Evolutionary conservation across 495 filamentous ascomycete species (phyloP), one percentile per base, ranked within the genome.

Genomic region (Podospora fimiseda): DNA sequence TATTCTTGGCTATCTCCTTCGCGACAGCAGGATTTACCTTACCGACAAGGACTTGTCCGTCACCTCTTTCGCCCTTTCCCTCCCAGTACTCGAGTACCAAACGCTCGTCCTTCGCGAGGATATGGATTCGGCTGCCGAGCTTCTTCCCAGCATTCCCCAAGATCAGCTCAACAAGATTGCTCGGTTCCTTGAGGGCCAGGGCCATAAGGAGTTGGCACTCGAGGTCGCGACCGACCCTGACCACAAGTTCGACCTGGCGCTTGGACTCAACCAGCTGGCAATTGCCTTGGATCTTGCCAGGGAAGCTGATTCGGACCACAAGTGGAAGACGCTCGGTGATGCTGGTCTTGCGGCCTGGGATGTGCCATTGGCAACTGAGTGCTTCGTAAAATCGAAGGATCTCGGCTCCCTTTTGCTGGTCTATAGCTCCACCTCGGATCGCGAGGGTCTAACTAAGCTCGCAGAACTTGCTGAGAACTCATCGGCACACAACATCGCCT

Each of bases 91-190:
- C 22, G 91, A 96, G 69, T 99, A 97, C 63, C 93, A 99, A 69
- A 99, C 93, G 4, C 77, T 97, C 24, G 90, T 99, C 15, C 81
- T 99, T 22, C 87, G 93, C 18, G 90, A 83, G n/a, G 93, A 97
- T 61, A 86, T 97, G 82, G 93, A 96, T 40, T 79, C 87, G 19
- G 94, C 93, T 1, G 82, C 87, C 1, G 90, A 95, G 62, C 72
- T 96, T 43, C 83, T 99, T 5, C 70, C 80, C 24, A 83, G 83
- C 40, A 88, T 98, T 43, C 90, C 90, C 0, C 73, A 84, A 18
- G 90, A 95, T 49, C 89, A 97, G 64, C 88, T 91, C 70, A 95
- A 93, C 71, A 96, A 96, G 74, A 90, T 99, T 50, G 93, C 93
- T 11, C 87, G 93, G 20, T 99, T 99, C 79, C 80, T 99, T 30